Base-by-base conservation (phyloP, 2,329 filamentous ascomycete genomes). In the Alternaria sp. region DNA sequence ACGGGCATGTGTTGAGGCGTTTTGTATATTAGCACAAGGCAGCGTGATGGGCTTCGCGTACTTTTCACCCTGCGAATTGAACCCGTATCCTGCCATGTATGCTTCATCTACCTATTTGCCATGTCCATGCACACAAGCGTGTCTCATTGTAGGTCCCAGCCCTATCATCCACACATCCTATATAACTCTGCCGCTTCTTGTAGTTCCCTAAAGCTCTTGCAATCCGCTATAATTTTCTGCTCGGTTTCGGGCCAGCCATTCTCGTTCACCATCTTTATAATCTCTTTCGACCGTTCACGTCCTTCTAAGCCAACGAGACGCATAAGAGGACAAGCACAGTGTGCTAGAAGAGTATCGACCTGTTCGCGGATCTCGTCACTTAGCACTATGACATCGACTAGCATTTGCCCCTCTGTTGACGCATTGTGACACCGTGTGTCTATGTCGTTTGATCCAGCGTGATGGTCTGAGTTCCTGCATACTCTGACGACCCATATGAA, bases 321-420 rank as follows among this genome's bases (percentile, higher is more conserved):
- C 2, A n/a, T 1, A 18, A 41, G 15, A 41, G 37, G 37, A 41
- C n/a, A 41, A 41, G 15, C 15, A 41, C n/a, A 18, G 2, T 41
- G 37, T 18, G 15, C 37, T n/a, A 41, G 11, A 1, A 41, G 15
- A 6, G 9, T 6, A 18, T 41, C 37, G 8, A 41, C n/a, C 9
- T 41, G 37, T 41, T 41, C 37, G n/a, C 37, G 37, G n/a, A 41
- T 41, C 37, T 41, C 37, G 37, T 41, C 37, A 18, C 37, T 41
- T n/a, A 41, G 37, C 9, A 41, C n/a, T 0, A 18, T 18, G 37
- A 3, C 2, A 41, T 41, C 37, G n/a, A 41, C 37, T 3, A 41
- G 37, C 37, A 41, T 41, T 2, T 41, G 15, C 6, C 37, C 37
- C 5, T 41, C 37, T 41, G 15, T 41, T 41, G 37, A 41, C 9